Conservation (phyloP, 257 asterid species). For the Echites panduratus region DNA sequence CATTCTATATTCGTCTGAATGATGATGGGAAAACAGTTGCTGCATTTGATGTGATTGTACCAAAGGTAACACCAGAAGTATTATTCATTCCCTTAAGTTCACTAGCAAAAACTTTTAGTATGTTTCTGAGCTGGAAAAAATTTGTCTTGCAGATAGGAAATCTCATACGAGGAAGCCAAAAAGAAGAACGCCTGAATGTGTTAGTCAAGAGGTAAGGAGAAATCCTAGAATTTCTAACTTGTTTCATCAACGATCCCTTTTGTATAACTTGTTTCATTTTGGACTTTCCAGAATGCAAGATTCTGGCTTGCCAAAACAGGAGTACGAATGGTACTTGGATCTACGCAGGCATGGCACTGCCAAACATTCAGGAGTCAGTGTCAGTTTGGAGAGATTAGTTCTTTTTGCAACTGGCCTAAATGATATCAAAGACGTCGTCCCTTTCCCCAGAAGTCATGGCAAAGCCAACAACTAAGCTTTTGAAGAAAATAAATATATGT, state of each 20-base stretch:
- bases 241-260: neutral
- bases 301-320: slow-evolving; percentile 44
- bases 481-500: slow-evolving; percentile 1
- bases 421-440: slow-evolving; percentile 74
- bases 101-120: neutral
- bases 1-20: slow-evolving; percentile 59
- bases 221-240: neutral
- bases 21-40: slow-evolving; percentile 72
- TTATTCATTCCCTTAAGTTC: neutral
- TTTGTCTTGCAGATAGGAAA: slow-evolving; percentile 52
- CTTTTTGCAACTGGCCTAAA: slow-evolving; percentile 81
- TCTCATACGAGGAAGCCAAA: slow-evolving; percentile 76
- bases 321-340: slow-evolving; percentile 81
- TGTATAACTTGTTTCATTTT: neutral
- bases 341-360: slow-evolving; percentile 65
- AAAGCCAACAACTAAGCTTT: slow-evolving; percentile 39
- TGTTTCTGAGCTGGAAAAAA: neutral
- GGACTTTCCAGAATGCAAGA: slow-evolving; percentile 55
- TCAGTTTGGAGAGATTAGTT: slow-evolving; percentile 57
- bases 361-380: slow-evolving; percentile 59
- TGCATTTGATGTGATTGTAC: slow-evolving; percentile 65
- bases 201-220: slow-evolving; percentile 50
- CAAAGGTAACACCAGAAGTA: slow-evolving; percentile 46
- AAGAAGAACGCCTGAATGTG: slow-evolving; percentile 57
- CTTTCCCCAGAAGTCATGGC: slow-evolving; percentile 76